These are phyloP conservation scores for Chytriomyces sp. DNA, from an alignment of 192 early-diverging fungal species.

Conservation along the genomic window DNA sequence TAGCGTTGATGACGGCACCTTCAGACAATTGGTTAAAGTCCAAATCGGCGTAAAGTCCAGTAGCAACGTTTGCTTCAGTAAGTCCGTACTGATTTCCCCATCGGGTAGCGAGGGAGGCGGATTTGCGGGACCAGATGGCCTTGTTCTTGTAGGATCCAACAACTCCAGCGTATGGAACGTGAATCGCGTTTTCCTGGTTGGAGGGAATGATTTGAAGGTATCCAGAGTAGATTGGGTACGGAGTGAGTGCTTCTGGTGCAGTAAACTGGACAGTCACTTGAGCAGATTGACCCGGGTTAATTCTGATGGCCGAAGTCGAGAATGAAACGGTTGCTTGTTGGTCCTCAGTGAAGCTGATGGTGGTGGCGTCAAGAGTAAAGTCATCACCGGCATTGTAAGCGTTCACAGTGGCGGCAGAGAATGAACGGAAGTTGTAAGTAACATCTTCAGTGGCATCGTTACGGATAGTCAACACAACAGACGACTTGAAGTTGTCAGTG, in stretches of 20 bases:
- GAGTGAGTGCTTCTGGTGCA: constrained; percentile 26
- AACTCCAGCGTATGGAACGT: constrained; percentile 34
- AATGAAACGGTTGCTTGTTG: constrained; percentile 5
- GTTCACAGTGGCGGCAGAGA: constrained; percentile 40
- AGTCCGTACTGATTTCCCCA: not conserved
- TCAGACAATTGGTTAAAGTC: no score
- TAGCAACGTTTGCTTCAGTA: not conserved
- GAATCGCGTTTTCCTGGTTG: not conserved
- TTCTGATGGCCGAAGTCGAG: not conserved
- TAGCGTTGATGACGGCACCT: no score
- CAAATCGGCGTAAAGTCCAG: no score
- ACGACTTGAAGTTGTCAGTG: constrained; percentile 19
- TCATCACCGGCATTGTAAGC: constrained; percentile 43
- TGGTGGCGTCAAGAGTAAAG: not conserved
- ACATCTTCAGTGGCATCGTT: constrained; percentile 44
- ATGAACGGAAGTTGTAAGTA: constrained; percentile 43
- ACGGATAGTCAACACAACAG: constrained; percentile 45
- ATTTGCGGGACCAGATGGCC: not conserved
- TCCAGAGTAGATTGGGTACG: no score
- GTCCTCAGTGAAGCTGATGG: constrained; percentile 1
- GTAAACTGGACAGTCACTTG: constrained; percentile 38
- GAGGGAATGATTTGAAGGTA: not conserved
- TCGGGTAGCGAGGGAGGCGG: not conserved
- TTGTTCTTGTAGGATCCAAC: constrained; percentile 13
- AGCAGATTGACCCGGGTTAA: constrained; percentile 35